phyloP scores from a whole-genome alignment of 306 rosid genomes.

The Prunus mume region DNA sequence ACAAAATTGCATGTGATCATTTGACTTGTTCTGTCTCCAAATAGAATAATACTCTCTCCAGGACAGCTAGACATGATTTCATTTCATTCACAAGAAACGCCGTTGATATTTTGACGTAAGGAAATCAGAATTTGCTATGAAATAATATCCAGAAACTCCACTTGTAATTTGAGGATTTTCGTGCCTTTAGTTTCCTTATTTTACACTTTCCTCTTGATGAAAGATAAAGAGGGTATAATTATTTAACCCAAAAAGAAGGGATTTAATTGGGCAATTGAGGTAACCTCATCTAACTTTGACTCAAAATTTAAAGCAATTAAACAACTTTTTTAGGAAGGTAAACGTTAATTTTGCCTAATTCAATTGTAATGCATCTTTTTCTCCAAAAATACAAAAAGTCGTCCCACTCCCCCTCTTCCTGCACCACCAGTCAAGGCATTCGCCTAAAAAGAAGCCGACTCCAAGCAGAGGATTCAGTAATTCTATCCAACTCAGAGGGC shows the following conservation, averaged over 20 bases:
- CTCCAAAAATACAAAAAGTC: background rate
- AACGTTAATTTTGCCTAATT: background rate
- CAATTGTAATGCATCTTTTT: background rate
- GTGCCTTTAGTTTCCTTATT: background rate
- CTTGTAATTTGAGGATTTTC: no score
- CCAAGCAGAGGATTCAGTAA: constrained; percentile 7
- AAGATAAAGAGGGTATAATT: no score
- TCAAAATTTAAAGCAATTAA: background rate
- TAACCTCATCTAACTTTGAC: background rate
- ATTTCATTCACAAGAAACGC: background rate
- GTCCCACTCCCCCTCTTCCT: background rate
- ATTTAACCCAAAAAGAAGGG: no score
- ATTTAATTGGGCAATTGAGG: background rate
- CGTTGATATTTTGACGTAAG: no score
- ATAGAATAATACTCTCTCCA: background rate
- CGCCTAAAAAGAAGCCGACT: background rate
- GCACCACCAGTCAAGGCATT: background rate
- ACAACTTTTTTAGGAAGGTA: background rate
- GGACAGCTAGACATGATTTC: background rate
- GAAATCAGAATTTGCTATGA: no score
- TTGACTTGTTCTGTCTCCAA: background rate
- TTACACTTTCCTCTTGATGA: background rate
- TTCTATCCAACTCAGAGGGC: constrained; percentile 21
- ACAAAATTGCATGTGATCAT: constrained; percentile 3
- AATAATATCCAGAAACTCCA: no score